Evolutionary conservation across 1,284 basidiomycete genomes (phyloP).

Genomic region (Singerocomus inundabilis): DNA sequence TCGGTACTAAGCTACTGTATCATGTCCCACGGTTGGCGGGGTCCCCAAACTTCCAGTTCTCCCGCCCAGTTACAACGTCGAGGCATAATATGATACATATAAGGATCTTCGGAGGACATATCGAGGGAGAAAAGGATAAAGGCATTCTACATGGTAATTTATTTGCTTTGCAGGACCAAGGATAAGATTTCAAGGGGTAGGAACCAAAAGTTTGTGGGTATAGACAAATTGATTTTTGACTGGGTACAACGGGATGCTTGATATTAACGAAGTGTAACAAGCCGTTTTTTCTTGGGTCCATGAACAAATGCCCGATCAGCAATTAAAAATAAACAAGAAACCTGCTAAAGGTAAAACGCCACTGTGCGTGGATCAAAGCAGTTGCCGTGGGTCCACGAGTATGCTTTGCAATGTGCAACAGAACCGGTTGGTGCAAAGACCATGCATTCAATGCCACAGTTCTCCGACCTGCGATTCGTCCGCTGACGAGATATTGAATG

Average conservation of each 20-base stretch:
- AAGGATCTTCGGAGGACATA: slow-evolving; percentile 15
- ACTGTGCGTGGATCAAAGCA: neutral
- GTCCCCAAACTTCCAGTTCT: neutral
- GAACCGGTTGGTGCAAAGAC: neutral
- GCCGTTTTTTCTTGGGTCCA: slow-evolving; percentile 23
- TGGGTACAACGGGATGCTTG: slow-evolving; percentile 32
- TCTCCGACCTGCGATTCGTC: slow-evolving; percentile 55
- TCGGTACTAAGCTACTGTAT: too few species aligned
- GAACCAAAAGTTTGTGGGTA: slow-evolving; percentile 25
- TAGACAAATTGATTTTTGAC: slow-evolving; percentile 18
- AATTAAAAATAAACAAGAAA: slow-evolving; percentile 33
- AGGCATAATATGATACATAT: slow-evolving; percentile 24
- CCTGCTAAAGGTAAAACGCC: slow-evolving; percentile 6
- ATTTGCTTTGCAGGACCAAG: slow-evolving; percentile 7
- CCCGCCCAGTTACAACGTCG: slow-evolving; percentile 1
- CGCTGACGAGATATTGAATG: slow-evolving; percentile 38
- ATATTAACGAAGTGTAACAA: slow-evolving; percentile 27
- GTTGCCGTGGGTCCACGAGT: neutral
- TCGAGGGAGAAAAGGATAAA: slow-evolving; percentile 15
- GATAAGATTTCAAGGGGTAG: slow-evolving; percentile 4
- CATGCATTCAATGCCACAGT: slow-evolving; percentile 53
- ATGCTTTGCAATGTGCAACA: neutral
- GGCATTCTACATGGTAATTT: slow-evolving; percentile 23
- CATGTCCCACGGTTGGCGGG: too few species aligned
- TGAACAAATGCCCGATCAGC: slow-evolving; percentile 13